Base-by-base conservation (phyloP, 202 grass and related monocot genomes). In the Brachypodium distachyon region DNA sequence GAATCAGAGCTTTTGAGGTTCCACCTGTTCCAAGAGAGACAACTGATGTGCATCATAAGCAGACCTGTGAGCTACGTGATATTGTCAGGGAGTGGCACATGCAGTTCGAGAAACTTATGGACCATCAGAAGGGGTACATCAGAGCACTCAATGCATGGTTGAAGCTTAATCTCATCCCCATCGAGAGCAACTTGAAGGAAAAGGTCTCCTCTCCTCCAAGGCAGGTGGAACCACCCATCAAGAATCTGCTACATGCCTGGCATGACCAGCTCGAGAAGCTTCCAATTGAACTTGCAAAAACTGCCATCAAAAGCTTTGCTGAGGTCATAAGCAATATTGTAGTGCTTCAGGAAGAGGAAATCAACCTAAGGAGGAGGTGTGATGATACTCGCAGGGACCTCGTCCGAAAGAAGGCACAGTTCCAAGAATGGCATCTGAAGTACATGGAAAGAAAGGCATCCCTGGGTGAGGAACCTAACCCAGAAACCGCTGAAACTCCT, bases 131-230 rank as follows among this genome's bases (percentile, higher is more conserved):
- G 75, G 82, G 80, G 2, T 94, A 97, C 51, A 67, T 97, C 49
- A 87, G 86, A 81, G 87, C 89, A 51, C 86, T 97, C 42, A 84
- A 90, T 76, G 88, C 80, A 50, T 97, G 94, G 94, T 84, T 97
- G 52, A 94, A 83, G 80, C 79, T 94, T 61, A 97, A 89, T 63
- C 65, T 97, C 54, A 86, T 97, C 62, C 91, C 94, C 7, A 97
- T 97, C 5, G 94, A 94, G 73, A 94, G 88, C 79, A 94, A 81
- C 70, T 77, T 92, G 77, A 97, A 94, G 68, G 94, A 97, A 44
- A 90, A 92, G 74, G 94, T 97, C n/a, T 90, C 88, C 7, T 97
- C 94, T 33, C 95, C 95, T 77, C 84, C 87, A 76, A 87, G 91
- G 33, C 84, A 69, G 31, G 37, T 72, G 42, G 82, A 90, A 63